A percentile compares a stretch with the other conserved stretches of the same genome.
These are phyloP conservation scores for Pythium oligandrum DNA, from an alignment of 352 stramenopile species.

Conservation along the genomic window DNA sequence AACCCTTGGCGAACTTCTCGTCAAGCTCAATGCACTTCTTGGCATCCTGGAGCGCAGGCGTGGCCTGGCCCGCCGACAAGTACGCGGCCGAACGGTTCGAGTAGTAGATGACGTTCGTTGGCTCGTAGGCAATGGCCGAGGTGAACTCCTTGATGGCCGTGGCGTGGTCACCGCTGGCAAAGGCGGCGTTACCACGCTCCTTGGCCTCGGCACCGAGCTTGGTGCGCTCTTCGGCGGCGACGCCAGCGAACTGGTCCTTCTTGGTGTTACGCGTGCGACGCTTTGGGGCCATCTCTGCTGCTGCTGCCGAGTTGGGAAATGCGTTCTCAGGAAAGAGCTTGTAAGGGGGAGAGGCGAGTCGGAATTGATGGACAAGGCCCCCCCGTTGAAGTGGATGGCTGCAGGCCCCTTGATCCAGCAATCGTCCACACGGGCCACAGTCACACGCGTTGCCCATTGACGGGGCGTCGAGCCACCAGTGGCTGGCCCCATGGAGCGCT, in stretches of 20 bases:
- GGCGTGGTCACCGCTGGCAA: slow-evolving; percentile 69
- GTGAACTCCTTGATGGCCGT: slow-evolving; percentile 88
- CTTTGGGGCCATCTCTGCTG: slow-evolving; percentile 65
- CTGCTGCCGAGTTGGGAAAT: slow-evolving; percentile 35
- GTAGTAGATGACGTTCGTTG: slow-evolving; percentile 84
- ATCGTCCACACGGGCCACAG: slow-evolving; percentile 3
- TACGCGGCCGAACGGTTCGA: slow-evolving; percentile 87
- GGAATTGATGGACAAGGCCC: slow-evolving; percentile 6
- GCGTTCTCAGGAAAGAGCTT: slow-evolving; percentile 9
- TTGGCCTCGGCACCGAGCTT: slow-evolving; percentile 80
- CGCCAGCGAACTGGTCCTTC: slow-evolving; percentile 72
- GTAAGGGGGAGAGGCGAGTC: background rate
- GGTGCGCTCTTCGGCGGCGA: slow-evolving; percentile 59
- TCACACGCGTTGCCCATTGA: slow-evolving; percentile 2
- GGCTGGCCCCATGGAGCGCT: no score
- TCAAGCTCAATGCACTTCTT: slow-evolving; percentile 85
- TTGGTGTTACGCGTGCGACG: slow-evolving; percentile 79
- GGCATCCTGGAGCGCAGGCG: slow-evolving; percentile 76
- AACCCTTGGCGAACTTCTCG: slow-evolving; percentile 83
- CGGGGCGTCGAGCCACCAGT: background rate
- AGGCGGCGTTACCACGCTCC: slow-evolving; percentile 81
- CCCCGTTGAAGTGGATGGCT: slow-evolving; percentile 12
- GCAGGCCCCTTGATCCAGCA: slow-evolving; percentile 7
- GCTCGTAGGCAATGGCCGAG: slow-evolving; percentile 80
- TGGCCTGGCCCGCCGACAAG: slow-evolving; percentile 73